A percentile compares a stretch with the other conserved stretches of the same genome.
These are phyloP conservation scores for Calvatia gigantea DNA, from an alignment of 768 basidiomycete species.

Conservation along the genomic window DNA sequence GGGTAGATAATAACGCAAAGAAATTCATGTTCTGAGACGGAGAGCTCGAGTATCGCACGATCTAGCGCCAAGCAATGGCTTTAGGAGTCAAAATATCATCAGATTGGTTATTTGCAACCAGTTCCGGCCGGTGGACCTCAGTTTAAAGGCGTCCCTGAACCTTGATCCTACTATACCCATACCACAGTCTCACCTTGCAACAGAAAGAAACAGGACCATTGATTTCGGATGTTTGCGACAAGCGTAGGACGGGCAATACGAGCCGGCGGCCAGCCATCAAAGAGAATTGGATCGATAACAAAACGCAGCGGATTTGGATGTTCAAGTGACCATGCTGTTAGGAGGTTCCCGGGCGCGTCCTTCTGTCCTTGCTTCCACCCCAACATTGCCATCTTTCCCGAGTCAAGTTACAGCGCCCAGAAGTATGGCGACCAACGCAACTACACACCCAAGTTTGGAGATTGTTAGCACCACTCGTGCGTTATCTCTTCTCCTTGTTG, in stretches of 20 bases:
- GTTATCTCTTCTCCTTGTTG: constrained; percentile 14
- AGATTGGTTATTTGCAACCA: too few relatives aligned
- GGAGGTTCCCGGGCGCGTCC: background rate
- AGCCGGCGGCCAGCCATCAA: constrained; percentile 1
- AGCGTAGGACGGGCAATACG: background rate
- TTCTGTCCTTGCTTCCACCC: constrained; percentile 7
- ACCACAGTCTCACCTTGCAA: background rate
- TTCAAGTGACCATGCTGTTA: background rate
- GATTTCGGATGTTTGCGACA: background rate
- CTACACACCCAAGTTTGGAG: constrained; percentile 36
- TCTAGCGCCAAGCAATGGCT: too few relatives aligned
- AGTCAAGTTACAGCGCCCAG: background rate
- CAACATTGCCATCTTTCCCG: constrained; percentile 4
- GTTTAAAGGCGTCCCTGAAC: too few relatives aligned
- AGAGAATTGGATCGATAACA: constrained; percentile 5
- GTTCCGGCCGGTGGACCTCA: too few relatives aligned
- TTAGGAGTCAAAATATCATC: too few relatives aligned
- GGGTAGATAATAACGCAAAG: background rate
- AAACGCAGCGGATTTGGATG: background rate
- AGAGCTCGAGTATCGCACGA: too few relatives aligned
- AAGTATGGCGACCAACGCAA: constrained; percentile 29
- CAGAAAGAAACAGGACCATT: background rate
- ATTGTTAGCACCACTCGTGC: constrained; percentile 39
- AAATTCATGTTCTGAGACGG: background rate
- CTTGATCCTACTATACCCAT: background rate